Conservation (phyloP, 352 stramenopile species). For the Phytophthora capsici region DNA sequence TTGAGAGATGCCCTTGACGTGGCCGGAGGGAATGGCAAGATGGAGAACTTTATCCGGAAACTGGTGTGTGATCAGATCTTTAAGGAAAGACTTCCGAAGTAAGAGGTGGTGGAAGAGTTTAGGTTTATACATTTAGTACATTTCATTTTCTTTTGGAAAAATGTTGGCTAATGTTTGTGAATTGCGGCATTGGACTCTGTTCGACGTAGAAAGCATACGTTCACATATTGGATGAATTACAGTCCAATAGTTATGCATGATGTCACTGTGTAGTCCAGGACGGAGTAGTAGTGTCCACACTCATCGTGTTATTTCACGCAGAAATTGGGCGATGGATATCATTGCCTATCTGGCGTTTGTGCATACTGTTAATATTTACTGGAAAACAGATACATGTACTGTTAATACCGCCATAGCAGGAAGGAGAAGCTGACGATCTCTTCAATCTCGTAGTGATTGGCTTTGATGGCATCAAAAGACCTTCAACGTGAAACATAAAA, state of each 20-base stretch:
- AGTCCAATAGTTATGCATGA: slow-evolving; percentile 9
- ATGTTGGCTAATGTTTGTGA: too few species aligned
- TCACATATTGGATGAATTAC: slow-evolving; percentile 1
- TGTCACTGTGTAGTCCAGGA: slow-evolving; percentile 1
- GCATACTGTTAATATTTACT: too few species aligned
- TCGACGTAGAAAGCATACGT: not conserved
- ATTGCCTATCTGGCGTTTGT: slow-evolving; percentile 5
- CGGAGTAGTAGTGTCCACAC: not conserved
- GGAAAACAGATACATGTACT: too few species aligned
- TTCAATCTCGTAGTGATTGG: slow-evolving; percentile 24
- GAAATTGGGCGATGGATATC: slow-evolving; percentile 11
- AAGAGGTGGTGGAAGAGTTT: too few species aligned
- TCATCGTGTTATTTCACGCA: slow-evolving; percentile 21
- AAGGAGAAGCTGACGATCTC: slow-evolving; percentile 14
- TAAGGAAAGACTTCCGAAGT: not conserved
- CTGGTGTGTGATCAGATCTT: not conserved
- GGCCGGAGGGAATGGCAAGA: not conserved
- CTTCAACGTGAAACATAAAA: slow-evolving; percentile 23
- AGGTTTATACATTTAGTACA: too few species aligned
- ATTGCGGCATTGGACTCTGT: too few species aligned
- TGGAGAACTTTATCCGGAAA: not conserved
- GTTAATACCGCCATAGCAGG: not conserved
- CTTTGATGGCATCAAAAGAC: slow-evolving; percentile 11
- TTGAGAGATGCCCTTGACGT: not conserved
- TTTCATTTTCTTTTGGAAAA: too few species aligned